Evolutionary conservation across 306 rosid genomes (phyloP).

Genomic region (Trichosanthes cucumerina): DNA sequence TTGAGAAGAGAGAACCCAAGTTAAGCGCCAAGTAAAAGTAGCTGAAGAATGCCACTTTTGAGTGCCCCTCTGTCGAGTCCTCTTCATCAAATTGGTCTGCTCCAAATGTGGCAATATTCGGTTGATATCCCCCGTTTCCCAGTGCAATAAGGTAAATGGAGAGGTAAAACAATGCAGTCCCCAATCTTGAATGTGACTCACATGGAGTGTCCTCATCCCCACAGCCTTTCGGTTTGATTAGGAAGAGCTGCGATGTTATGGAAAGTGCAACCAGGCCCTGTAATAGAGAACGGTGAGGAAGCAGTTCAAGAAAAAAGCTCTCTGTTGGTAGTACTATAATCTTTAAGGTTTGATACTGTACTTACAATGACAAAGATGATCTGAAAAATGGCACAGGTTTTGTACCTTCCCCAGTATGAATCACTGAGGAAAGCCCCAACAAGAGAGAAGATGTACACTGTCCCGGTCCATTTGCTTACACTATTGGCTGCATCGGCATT

Average conservation of each 20-base stretch:
- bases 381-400: conserved; percentile 80
- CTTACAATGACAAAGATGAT: conserved; percentile 78
- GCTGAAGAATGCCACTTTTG: conserved; percentile 89
- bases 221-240: conserved; percentile 79
- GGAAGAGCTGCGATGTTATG: conserved; percentile 60
- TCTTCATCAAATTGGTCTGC: conserved; percentile 97
- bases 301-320: neutral
- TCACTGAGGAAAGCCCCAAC: conserved; percentile 97
- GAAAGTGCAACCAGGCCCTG: conserved; percentile 77
- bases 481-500: conserved; percentile 86
- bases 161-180: conserved; percentile 66
- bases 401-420: conserved; percentile 93
- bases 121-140: conserved; percentile 96
- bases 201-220: conserved; percentile 55
- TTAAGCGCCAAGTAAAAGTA: conserved; percentile 96
- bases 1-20: conserved; percentile 88
- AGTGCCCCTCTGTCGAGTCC: conserved; percentile 50
- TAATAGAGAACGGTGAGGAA: neutral
- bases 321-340: neutral
- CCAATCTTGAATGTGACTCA: conserved; percentile 46
- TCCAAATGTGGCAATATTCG: conserved; percentile 85
- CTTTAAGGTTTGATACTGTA: neutral
- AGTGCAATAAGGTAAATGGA: conserved; percentile 84
- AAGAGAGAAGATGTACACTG: conserved; percentile 88
- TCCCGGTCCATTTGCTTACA: conserved; percentile 97